Percentiles rank a stretch among this genome's conserved stretches.
Evolutionary conservation across 257 asterid species (phyloP).

Genomic region (Solanum virginianum): DNA sequence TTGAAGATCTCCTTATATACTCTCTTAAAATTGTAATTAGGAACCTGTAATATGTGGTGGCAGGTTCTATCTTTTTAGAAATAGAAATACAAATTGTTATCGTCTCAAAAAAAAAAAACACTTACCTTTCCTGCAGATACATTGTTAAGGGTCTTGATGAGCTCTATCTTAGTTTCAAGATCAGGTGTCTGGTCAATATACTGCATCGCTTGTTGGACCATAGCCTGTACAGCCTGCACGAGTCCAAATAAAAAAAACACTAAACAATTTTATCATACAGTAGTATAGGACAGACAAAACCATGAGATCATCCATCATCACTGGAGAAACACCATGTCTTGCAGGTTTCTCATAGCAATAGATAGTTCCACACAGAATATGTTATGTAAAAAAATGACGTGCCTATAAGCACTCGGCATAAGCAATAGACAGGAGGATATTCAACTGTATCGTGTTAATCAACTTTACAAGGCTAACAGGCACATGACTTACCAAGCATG

Average conservation of each 20-base stretch:
- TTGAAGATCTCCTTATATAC: no score
- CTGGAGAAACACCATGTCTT: neutral
- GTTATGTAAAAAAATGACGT: neutral
- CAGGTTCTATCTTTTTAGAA: no score
- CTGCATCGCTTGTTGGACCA: constrained; percentile 94
- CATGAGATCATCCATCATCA: neutral
- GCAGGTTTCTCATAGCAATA: neutral
- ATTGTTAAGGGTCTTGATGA: constrained; percentile 78
- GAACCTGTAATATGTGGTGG: no score
- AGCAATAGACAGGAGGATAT: neutral
- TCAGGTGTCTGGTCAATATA: constrained; percentile 96
- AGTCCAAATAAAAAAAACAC: neutral
- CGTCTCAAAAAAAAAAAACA: no score
- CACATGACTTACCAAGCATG: neutral
- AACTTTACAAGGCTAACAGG: neutral
- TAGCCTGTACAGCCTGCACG: constrained; percentile 89
- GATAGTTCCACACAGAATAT: neutral
- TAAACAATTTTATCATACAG: neutral
- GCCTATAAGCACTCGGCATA: neutral
- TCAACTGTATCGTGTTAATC: neutral
- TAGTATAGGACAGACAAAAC: neutral
- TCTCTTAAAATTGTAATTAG: no score
- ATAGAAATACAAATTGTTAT: no score
- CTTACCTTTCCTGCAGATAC: constrained; percentile 95
- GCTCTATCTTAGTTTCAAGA: constrained; percentile 77